Percentiles rank a stretch among this genome's conserved stretches.
Conservation (phyloP, 768 basidiomycete genomes). For the Russula vinacea region DNA sequence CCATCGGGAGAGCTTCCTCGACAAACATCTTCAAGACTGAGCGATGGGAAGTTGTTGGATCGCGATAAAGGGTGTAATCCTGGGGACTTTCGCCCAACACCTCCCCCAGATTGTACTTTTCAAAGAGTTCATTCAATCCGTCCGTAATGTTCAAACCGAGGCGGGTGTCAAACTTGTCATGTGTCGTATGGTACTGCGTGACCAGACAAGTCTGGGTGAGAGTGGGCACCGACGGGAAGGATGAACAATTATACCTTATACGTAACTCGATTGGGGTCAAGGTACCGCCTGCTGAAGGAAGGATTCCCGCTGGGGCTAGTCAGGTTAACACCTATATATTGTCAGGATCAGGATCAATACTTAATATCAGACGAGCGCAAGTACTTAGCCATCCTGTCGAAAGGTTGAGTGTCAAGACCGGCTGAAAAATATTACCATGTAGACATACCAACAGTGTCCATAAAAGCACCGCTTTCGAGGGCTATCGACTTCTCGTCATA, state of each 20-base stretch:
- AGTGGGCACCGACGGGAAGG: background rate
- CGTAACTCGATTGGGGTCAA: constrained; percentile 76
- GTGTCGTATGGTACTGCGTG: constrained; percentile 63
- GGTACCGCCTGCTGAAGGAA: constrained; percentile 65
- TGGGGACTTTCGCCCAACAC: constrained; percentile 63
- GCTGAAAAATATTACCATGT: background rate
- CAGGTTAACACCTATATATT: constrained; percentile 50
- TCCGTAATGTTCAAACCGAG: constrained; percentile 52
- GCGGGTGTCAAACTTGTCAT: constrained; percentile 57
- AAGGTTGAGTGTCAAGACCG: background rate
- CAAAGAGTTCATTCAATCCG: constrained; percentile 55
- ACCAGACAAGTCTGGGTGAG: background rate
- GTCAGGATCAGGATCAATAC: background rate
- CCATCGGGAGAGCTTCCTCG: constrained; percentile 41
- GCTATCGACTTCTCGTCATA: constrained; percentile 74
- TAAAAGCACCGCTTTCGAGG: constrained; percentile 81
- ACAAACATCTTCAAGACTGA: constrained; percentile 61
- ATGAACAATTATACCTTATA: constrained; percentile 51
- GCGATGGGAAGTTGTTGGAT: constrained; percentile 58
- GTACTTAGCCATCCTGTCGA: constrained; percentile 59
- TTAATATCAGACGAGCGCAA: constrained; percentile 28
- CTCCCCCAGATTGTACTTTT: background rate
- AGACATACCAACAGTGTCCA: constrained; percentile 77
- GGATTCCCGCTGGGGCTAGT: constrained; percentile 47
- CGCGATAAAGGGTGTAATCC: constrained; percentile 65